phyloP scores from a whole-genome alignment of 2,329 filamentous ascomycete species.

The Berkeleyomyces basicola region DNA sequence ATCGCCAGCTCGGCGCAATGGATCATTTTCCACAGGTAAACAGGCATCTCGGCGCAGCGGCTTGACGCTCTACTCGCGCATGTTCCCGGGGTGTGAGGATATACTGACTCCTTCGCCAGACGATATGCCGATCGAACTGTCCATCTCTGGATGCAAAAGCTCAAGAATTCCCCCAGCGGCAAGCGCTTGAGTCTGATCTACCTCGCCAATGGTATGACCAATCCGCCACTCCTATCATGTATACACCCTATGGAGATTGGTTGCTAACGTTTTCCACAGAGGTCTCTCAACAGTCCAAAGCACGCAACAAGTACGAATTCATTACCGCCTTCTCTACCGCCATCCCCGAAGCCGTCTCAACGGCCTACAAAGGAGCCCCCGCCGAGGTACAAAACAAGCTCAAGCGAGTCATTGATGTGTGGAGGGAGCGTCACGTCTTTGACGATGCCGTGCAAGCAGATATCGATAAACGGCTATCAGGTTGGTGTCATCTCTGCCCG shows the following conservation, averaged over 20 bases:
- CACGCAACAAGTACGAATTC: constrained; percentile 82
- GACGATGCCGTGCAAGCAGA: constrained; percentile 62
- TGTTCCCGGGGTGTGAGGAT: not conserved
- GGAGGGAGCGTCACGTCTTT: constrained; percentile 77
- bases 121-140: constrained; percentile 85
- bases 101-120: constrained; percentile 28
- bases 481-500: constrained; percentile 29
- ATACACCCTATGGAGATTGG: not conserved
- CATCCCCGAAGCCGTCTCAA: constrained; percentile 74
- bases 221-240: not conserved
- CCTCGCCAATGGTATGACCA: constrained; percentile 67
- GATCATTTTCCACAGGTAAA: constrained; percentile 97
- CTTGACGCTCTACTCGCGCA: not conserved
- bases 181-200: constrained; percentile 88
- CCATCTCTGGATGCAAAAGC: constrained; percentile 74
- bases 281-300: constrained; percentile 91
- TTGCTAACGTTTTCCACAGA: constrained; percentile 34
- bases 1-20: constrained; percentile 94
- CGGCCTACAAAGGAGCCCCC: constrained; percentile 81
- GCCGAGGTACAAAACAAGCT: constrained; percentile 79
- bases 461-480: constrained; percentile 63
- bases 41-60: constrained; percentile 9
- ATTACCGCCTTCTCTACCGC: constrained; percentile 79
- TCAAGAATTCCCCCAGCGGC: constrained; percentile 72
- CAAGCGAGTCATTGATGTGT: constrained; percentile 80